These are phyloP conservation scores for Penicillium sclerotigenum DNA, from an alignment of 2,329 filamentous ascomycete genomes.

Conservation along the genomic window DNA sequence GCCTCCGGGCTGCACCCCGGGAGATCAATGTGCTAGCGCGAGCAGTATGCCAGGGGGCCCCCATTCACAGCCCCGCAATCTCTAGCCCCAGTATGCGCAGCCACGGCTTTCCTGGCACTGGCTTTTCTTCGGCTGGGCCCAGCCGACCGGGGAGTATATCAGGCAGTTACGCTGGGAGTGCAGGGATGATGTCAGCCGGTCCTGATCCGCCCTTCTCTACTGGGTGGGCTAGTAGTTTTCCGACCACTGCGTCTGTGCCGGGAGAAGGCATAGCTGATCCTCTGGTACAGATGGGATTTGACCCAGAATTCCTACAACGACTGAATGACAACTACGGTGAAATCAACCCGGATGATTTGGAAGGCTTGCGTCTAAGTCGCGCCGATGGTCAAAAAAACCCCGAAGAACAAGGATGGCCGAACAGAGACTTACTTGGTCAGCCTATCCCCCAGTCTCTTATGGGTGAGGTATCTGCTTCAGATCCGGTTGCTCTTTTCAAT, in stretches of 20 bases:
- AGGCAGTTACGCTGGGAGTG: constrained; percentile 37
- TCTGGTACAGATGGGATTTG: constrained; percentile 39
- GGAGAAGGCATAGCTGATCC: constrained; percentile 30
- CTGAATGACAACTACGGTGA: constrained; percentile 36
- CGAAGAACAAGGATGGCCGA: constrained; percentile 19
- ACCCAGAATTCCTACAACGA: constrained; percentile 38
- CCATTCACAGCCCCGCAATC: constrained; percentile 25
- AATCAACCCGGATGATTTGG: constrained; percentile 31
- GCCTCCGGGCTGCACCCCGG: constrained; percentile 32
- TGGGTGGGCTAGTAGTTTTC: constrained; percentile 34
- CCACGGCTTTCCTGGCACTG: constrained; percentile 28
- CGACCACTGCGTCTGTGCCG: constrained; percentile 34
- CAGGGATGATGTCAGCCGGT: constrained; percentile 28
- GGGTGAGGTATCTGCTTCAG: constrained; percentile 11
- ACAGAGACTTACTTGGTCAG: constrained; percentile 8
- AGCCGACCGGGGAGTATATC: constrained; percentile 37
- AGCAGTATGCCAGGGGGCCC: constrained; percentile 21
- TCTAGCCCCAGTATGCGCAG: constrained; percentile 35
- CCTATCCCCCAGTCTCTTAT: constrained; percentile 7
- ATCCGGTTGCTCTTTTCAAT: constrained; percentile 17
- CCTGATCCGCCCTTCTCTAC: constrained; percentile 29
- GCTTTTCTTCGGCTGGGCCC: constrained; percentile 35
- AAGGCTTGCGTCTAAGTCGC: constrained; percentile 25
- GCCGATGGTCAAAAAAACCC: constrained; percentile 11
- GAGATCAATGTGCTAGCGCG: constrained; percentile 33